These are phyloP conservation scores for Gossypium gossypioides DNA, from an alignment of 441 rosid species.

Conservation along the genomic window DNA sequence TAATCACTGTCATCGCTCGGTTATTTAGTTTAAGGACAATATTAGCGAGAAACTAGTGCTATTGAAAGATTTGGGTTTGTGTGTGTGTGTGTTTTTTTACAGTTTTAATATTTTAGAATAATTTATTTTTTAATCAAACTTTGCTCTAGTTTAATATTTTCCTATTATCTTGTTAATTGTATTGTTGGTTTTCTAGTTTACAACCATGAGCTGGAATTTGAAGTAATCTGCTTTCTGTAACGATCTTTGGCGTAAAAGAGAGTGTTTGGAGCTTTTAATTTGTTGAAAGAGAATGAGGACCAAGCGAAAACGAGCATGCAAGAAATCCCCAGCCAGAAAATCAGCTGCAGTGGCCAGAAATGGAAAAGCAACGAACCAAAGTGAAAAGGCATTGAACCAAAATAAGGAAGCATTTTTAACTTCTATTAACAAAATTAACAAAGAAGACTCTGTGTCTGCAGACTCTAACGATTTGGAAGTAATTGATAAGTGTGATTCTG, in stretches of 20 bases:
- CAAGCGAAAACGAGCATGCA: slow-evolving; percentile 10
- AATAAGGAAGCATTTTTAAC: slow-evolving; percentile 11
- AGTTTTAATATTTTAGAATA: background rate
- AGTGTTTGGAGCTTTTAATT: background rate
- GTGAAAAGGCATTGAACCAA: slow-evolving; percentile 10
- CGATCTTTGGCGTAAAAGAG: background rate
- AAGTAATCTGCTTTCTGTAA: background rate
- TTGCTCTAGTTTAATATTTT: background rate
- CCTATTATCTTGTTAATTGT: background rate
- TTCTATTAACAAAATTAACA: slow-evolving; percentile 20
- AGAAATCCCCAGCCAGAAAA: background rate
- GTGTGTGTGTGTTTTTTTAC: too few species aligned
- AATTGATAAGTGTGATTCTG: background rate
- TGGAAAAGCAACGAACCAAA: slow-evolving; percentile 7
- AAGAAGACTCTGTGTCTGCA: background rate
- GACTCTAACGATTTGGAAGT: slow-evolving; percentile 13
- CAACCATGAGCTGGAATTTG: background rate
- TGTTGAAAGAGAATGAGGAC: slow-evolving; percentile 11
- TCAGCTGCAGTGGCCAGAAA: background rate
- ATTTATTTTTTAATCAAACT: background rate
- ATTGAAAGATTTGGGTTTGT: background rate
- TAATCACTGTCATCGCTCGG: background rate
- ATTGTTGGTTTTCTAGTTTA: background rate
- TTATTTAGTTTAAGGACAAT: background rate
- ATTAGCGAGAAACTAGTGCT: background rate